Evolutionary conservation across 1,284 basidiomycete genomes (phyloP).

Genomic region (Mycosarcoma maydis): DNA sequence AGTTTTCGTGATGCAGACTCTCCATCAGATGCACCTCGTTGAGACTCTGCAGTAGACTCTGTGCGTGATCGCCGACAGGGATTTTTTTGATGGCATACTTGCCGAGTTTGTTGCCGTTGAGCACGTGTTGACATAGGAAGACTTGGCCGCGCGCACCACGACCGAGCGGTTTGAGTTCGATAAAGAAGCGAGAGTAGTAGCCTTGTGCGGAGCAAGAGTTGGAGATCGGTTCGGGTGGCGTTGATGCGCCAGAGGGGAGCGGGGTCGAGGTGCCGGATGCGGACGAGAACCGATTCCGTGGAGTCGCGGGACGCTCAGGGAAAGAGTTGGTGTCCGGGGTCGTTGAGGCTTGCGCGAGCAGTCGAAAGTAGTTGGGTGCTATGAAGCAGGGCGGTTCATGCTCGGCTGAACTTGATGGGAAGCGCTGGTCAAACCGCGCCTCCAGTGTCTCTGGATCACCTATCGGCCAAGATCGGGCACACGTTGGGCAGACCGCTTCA

Average conservation of each 20-base stretch:
- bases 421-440: background rate
- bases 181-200: slow-evolving; percentile 78
- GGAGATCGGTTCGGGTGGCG: slow-evolving; percentile 27
- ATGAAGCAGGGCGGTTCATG: slow-evolving; percentile 23
- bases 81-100: slow-evolving; percentile 87
- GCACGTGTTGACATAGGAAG: slow-evolving; percentile 82
- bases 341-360: slow-evolving; percentile 42
- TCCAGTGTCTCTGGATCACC: background rate
- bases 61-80: slow-evolving; percentile 77
- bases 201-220: slow-evolving; percentile 66
- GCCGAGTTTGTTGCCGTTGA: slow-evolving; percentile 82
- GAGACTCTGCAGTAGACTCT: slow-evolving; percentile 49
- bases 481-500: slow-evolving; percentile 33
- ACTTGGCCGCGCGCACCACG: slow-evolving; percentile 93
- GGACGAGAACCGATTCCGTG: slow-evolving; percentile 21
- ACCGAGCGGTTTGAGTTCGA: slow-evolving; percentile 83
- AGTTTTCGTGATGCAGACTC: slow-evolving; percentile 86
- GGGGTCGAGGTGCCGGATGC: slow-evolving; percentile 31
- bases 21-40: slow-evolving; percentile 81
- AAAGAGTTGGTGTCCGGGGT: background rate
- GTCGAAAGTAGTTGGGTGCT: slow-evolving; percentile 58
- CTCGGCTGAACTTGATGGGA: slow-evolving; percentile 7
- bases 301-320: slow-evolving; percentile 7
- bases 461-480: slow-evolving; percentile 35
- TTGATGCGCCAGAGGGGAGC: slow-evolving; percentile 1